A percentile compares a stretch with the other conserved stretches of the same genome.
phyloP scores from a whole-genome alignment of 2,329 filamentous ascomycete species.

The Magnaporthiopsis rhizophila region DNA sequence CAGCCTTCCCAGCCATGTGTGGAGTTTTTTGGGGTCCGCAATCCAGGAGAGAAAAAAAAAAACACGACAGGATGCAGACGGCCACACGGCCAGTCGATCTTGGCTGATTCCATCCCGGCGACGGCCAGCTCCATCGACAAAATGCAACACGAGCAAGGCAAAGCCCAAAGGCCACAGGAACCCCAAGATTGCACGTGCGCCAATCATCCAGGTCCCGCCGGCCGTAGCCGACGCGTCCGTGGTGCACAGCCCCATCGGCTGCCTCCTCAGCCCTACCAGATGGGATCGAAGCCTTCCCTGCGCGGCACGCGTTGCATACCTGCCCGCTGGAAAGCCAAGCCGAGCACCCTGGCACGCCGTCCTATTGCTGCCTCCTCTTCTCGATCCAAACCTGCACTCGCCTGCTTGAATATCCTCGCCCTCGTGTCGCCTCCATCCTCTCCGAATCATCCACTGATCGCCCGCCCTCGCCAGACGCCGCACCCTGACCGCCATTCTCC shows the following conservation, averaged over 20 bases:
- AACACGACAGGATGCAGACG: not conserved
- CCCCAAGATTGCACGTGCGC: not conserved
- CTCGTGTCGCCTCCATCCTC: no score
- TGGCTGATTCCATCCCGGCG: not conserved
- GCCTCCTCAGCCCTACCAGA: conserved; percentile 5
- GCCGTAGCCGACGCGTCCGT: not conserved
- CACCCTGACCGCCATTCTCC: not conserved
- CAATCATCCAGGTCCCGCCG: not conserved
- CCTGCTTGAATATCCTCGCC: not conserved
- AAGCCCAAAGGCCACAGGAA: not conserved
- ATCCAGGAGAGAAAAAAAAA: not conserved
- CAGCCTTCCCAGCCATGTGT: not conserved
- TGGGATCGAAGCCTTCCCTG: not conserved
- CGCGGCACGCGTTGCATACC: not conserved
- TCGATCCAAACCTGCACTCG: no score
- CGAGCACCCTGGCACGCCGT: not conserved
- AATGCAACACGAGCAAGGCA: no score
- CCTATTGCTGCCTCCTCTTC: no score
- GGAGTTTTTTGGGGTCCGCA: not conserved
- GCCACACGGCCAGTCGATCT: not conserved
- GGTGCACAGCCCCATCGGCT: conserved; percentile 1
- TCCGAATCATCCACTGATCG: no score
- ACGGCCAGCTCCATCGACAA: not conserved
- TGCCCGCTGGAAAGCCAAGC: not conserved
- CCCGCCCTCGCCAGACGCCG: no score